Conservation (phyloP, 352 stramenopile genomes). For the Achlya hypogyna region DNA sequence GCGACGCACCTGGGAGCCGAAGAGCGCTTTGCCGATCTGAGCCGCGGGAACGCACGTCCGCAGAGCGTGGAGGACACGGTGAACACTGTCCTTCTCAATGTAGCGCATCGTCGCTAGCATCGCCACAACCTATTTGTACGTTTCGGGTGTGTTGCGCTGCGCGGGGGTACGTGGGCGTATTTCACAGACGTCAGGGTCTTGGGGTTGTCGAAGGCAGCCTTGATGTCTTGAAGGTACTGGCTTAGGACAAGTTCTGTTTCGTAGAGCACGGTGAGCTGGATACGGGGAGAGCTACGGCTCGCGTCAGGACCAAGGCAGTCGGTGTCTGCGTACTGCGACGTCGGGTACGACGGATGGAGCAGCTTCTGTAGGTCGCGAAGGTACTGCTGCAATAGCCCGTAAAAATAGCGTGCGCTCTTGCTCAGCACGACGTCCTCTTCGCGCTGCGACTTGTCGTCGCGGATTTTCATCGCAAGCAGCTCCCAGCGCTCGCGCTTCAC, state of each 20-base stretch:
- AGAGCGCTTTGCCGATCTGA: constrained; percentile 2
- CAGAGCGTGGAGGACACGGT: neutral
- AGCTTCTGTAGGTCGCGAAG: constrained; percentile 65
- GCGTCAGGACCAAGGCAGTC: neutral
- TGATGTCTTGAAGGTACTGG: constrained; percentile 21
- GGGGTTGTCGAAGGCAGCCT: constrained; percentile 12
- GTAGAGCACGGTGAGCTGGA: neutral
- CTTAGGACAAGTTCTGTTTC: constrained; percentile 13
- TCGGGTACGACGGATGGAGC: constrained; percentile 70
- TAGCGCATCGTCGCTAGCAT: constrained; percentile 17
- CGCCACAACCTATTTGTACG: constrained; percentile 1
- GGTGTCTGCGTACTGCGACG: constrained; percentile 44
- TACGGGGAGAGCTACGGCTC: neutral
- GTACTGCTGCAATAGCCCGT: constrained; percentile 75
- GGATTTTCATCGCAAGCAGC: constrained; percentile 56
- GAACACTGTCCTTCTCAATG: constrained; percentile 4
- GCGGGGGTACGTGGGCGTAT: constrained; percentile 8
- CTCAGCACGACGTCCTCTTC: constrained; percentile 73
- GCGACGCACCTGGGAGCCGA: constrained; percentile 5
- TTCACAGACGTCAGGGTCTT: constrained; percentile 14
- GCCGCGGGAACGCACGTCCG: neutral
- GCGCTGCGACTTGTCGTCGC: constrained; percentile 51
- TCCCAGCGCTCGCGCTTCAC: constrained; percentile 80
- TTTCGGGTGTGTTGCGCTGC: neutral
- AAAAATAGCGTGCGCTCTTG: constrained; percentile 66